Evolutionary conservation across 1,139 yeast species (phyloP).

Genomic region (Williopsis jadinii): DNA sequence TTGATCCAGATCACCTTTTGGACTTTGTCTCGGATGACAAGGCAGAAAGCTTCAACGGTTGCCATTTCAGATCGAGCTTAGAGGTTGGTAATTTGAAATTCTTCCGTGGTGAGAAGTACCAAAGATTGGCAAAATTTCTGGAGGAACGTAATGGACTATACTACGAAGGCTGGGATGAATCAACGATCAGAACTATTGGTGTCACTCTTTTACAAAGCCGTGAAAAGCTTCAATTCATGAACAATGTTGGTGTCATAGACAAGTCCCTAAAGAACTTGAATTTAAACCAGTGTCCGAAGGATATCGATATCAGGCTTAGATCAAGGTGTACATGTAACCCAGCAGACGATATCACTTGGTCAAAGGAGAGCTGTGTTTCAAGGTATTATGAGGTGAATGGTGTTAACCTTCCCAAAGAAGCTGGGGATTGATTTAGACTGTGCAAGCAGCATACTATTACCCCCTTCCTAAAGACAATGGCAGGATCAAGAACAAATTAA

Average conservation of each 20-base stretch:
- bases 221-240: constrained; percentile 44
- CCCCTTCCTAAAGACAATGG: background rate
- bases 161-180: constrained; percentile 62
- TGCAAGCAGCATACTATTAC: too few relatives aligned
- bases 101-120: constrained; percentile 43
- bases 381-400: constrained; percentile 25
- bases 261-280: background rate
- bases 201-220: constrained; percentile 41
- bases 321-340: constrained; percentile 52
- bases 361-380: constrained; percentile 24
- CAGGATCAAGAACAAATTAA: background rate
- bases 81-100: constrained; percentile 50
- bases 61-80: constrained; percentile 56
- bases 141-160: constrained; percentile 49
- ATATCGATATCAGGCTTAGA: constrained; percentile 33
- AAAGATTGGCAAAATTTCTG: constrained; percentile 39
- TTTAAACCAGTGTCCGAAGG: constrained; percentile 57
- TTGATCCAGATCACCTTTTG: constrained; percentile 41
- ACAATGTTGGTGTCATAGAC: constrained; percentile 43
- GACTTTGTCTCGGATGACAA: constrained; percentile 48
- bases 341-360: constrained; percentile 27
- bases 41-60: constrained; percentile 46
- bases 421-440: background rate
- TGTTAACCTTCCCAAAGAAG: constrained; percentile 20
- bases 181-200: constrained; percentile 54